Evolutionary conservation across 2,329 filamentous ascomycete genomes (phyloP).

Genomic region (Venturia asperata): DNA sequence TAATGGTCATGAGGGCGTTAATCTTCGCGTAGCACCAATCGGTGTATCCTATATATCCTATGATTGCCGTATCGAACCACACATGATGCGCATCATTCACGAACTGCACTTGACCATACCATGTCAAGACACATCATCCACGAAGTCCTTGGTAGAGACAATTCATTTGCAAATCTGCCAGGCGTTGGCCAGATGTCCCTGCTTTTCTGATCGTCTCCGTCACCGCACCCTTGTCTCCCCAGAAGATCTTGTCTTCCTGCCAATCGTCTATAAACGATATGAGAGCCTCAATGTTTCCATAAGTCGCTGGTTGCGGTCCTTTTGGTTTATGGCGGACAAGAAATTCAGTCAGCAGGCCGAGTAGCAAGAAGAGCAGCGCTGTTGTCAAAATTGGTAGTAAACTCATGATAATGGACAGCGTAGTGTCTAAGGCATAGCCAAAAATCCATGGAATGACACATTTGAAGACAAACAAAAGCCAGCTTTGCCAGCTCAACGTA

Average conservation of each 20-base stretch:
- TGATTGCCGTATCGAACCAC: neutral
- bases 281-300: constrained; percentile 13
- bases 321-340: constrained; percentile 10
- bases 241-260: constrained; percentile 15
- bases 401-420: constrained; percentile 1
- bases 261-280: constrained; percentile 11
- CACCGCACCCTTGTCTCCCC: constrained; percentile 16
- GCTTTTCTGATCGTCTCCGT: constrained; percentile 11
- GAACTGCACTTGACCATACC: neutral
- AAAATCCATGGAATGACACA: constrained; percentile 16
- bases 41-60: neutral
- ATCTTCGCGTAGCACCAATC: neutral
- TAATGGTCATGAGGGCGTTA: neutral
- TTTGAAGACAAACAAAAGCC: constrained; percentile 15
- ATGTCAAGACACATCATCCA: neutral
- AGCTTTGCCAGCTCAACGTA: constrained; percentile 12
- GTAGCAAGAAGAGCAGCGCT: neutral
- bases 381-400: constrained; percentile 12
- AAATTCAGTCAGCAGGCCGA: constrained; percentile 1
- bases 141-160: constrained; percentile 5
- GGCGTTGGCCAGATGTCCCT: constrained; percentile 16
- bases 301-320: constrained; percentile 14
- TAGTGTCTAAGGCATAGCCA: constrained; percentile 8
- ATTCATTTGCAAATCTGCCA: constrained; percentile 14
- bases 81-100: neutral